These are phyloP conservation scores for Crithidia fasciculata DNA, from an alignment of 208 protist species.

Conservation along the genomic window DNA sequence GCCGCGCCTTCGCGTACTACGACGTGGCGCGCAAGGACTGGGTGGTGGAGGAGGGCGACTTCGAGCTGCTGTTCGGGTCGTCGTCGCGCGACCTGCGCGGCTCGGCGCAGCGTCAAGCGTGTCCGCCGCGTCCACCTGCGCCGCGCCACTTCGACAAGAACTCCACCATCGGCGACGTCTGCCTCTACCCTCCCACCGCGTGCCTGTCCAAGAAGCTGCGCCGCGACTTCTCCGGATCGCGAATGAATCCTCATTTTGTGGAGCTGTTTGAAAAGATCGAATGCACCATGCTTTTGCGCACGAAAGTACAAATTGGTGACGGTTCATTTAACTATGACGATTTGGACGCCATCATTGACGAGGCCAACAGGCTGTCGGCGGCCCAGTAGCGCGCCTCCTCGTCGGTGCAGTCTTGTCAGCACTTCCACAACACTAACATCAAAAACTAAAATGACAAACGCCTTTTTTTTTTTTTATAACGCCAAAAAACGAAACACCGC, in stretches of 20 bases:
- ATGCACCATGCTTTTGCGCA: too few species aligned
- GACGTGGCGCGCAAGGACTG: slow-evolving; percentile 27
- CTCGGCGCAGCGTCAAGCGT: slow-evolving; percentile 1
- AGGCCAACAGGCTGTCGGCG: slow-evolving; percentile 2
- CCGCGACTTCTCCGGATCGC: slow-evolving; percentile 10
- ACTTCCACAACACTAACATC: too few species aligned
- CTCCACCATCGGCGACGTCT: slow-evolving; percentile 6
- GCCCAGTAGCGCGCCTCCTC: neutral
- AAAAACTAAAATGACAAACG: too few species aligned
- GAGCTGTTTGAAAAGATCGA: too few species aligned
- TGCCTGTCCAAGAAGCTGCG: slow-evolving; percentile 4
- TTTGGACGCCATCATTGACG: neutral
- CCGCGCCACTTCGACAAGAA: neutral
- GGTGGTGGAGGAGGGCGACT: slow-evolving; percentile 26
- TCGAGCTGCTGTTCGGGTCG: slow-evolving; percentile 24
- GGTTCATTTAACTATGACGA: neutral
- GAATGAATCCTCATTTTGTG: too few species aligned
- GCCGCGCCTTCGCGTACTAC: slow-evolving; percentile 29
- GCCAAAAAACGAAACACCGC: too few species aligned
- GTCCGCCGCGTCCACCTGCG: neutral
- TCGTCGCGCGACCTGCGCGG: slow-evolving; percentile 22
- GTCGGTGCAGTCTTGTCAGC: too few species aligned
- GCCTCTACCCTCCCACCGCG: slow-evolving; percentile 1
- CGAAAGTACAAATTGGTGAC: too few species aligned
- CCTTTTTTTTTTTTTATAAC: too few species aligned